Conservation (phyloP, 345 rosid species). For the Crucihimalaya himalaica region DNA sequence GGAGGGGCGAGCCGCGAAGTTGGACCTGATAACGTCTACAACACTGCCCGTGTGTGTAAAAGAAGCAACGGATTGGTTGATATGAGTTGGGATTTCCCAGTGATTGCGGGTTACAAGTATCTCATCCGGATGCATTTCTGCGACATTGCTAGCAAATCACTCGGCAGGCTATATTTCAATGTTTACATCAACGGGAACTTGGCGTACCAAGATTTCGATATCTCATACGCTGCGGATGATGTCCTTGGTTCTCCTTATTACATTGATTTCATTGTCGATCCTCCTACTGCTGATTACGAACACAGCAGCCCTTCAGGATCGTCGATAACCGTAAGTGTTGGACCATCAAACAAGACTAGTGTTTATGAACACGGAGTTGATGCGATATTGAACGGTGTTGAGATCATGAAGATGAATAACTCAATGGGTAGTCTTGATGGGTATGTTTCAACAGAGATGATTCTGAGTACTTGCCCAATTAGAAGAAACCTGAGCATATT, state of each 20-base stretch:
- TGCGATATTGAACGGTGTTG: conserved; percentile 82
- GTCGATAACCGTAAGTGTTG: conserved; percentile 56
- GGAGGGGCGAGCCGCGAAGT: conserved; percentile 72
- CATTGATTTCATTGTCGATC: conserved; percentile 70
- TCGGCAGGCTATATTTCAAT: conserved; percentile 69
- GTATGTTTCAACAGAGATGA: conserved; percentile 48
- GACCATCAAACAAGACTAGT: conserved; percentile 70
- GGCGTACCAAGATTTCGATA: conserved; percentile 72
- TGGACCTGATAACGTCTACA: conserved; percentile 77
- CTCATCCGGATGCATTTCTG: conserved; percentile 89
- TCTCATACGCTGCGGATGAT: conserved; percentile 59
- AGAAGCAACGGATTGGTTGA: conserved; percentile 53
- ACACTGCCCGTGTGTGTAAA: conserved; percentile 68
- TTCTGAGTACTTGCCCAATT: conserved; percentile 52
- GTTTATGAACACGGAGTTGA: conserved; percentile 46
- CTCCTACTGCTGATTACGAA: conserved; percentile 5
- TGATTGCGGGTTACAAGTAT: conserved; percentile 45
- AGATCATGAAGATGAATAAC: conserved; percentile 90
- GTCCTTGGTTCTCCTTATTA: conserved; percentile 73
- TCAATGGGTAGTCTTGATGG: conserved; percentile 85
- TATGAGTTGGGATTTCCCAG: conserved; percentile 74
- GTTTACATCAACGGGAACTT: conserved; percentile 64
- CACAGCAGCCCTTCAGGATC: conserved; percentile 39
- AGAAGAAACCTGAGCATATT: conserved; percentile 49
- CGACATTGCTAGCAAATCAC: conserved; percentile 75